These are phyloP conservation scores for Cutaneotrichosporon cutaneum DNA, from an alignment of 1,284 basidiomycete species.

Conservation along the genomic window DNA sequence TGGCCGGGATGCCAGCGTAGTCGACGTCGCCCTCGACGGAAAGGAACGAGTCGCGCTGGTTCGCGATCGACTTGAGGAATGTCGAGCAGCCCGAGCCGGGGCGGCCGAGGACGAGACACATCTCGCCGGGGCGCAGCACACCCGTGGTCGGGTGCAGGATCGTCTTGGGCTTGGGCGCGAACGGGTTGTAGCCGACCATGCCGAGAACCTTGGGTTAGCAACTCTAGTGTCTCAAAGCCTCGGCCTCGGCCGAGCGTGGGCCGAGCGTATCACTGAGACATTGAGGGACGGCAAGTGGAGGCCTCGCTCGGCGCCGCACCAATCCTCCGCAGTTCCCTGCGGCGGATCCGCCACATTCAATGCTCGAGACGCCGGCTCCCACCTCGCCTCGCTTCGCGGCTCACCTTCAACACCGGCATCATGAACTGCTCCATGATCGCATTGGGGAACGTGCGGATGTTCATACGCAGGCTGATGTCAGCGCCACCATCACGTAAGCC, in stretches of 20 bases:
- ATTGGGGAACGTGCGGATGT: conserved; percentile 58
- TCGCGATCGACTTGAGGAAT: conserved; percentile 59
- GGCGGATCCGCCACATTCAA: too few species aligned
- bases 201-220: conserved; percentile 10
- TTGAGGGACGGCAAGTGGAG: too few species aligned
- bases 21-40: conserved; percentile 58
- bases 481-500: not conserved
- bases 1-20: conserved; percentile 59
- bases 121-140: conserved; percentile 65
- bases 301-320: too few species aligned
- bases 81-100: conserved; percentile 54
- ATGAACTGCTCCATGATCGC: conserved; percentile 55
- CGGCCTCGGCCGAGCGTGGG: too few species aligned
- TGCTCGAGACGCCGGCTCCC: too few species aligned
- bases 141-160: conserved; percentile 64
- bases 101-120: conserved; percentile 59
- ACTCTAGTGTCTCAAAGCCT: too few species aligned
- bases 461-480: conserved; percentile 57
- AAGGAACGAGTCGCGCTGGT: conserved; percentile 57
- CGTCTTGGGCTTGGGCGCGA: conserved; percentile 54
- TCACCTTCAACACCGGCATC: conserved; percentile 47
- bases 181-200: conserved; percentile 23
- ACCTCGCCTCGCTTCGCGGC: not conserved
- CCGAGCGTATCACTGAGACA: too few species aligned
- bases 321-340: too few species aligned